Conservation (phyloP, 2,329 filamentous ascomycete genomes). For the Aspergillus fructus region DNA sequence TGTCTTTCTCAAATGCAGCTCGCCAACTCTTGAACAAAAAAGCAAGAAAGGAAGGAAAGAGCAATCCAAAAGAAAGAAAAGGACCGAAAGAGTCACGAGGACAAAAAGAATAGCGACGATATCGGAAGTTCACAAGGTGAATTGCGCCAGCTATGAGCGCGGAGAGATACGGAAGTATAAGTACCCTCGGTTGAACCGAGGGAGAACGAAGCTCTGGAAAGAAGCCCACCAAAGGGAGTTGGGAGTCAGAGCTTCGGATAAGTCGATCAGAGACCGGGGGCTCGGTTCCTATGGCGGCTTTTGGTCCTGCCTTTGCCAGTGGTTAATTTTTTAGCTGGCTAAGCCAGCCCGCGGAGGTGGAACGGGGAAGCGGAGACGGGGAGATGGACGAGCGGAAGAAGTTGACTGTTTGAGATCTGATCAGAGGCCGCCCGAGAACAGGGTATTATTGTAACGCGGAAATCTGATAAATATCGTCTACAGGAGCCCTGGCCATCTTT, state of each 20-base stretch:
- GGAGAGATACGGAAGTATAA: conserved; percentile 38
- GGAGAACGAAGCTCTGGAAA: conserved; percentile 8
- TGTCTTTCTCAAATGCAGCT: neutral
- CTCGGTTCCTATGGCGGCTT: conserved; percentile 27
- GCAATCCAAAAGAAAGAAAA: conserved; percentile 8
- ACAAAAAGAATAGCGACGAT: conserved; percentile 18
- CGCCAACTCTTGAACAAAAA: neutral
- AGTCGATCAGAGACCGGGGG: conserved; percentile 18
- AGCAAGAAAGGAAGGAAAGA: conserved; percentile 5
- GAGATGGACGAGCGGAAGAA: conserved; percentile 38
- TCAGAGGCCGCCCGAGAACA: neutral
- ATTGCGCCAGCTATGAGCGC: conserved; percentile 19
- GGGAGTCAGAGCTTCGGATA: conserved; percentile 19
- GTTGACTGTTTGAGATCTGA: neutral
- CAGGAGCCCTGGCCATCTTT: neutral
- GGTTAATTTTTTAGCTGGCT: neutral
- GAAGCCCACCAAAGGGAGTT: neutral
- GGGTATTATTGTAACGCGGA: neutral
- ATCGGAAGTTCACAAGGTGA: conserved; percentile 24
- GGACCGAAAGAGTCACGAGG: conserved; percentile 11
- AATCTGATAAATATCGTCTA: neutral
- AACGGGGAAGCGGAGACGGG: conserved; percentile 38
- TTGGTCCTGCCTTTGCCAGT: conserved; percentile 9
- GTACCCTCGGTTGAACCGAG: conserved; percentile 21
- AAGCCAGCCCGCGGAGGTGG: conserved; percentile 22